A percentile compares a stretch with the other conserved stretches of the same genome.
These are phyloP conservation scores for Schwanniomyces pseudopolymorphus DNA, from an alignment of 805 yeast species.

Conservation along the genomic window DNA sequence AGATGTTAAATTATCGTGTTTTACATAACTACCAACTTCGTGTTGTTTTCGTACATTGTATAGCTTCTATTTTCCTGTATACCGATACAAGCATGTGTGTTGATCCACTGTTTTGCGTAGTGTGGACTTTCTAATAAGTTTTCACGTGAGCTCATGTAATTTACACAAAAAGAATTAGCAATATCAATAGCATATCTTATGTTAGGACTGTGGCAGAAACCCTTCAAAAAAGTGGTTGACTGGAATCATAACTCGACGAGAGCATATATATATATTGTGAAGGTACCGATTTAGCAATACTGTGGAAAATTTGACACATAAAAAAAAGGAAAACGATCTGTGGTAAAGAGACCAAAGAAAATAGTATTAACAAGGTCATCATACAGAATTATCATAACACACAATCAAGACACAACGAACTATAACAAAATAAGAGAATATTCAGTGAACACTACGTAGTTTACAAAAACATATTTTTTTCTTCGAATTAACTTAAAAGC, in stretches of 20 bases:
- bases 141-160: constrained; percentile 2
- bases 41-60: background rate
- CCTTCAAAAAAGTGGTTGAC: background rate
- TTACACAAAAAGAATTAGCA: constrained; percentile 1
- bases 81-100: background rate
- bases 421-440: background rate
- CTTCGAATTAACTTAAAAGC: background rate
- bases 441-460: background rate
- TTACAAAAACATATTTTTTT: background rate
- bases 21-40: background rate
- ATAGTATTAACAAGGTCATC: background rate
- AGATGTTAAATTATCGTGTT: background rate
- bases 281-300: background rate
- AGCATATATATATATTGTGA: background rate
- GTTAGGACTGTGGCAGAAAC: background rate
- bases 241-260: background rate
- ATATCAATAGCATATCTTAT: background rate
- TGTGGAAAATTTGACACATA: background rate
- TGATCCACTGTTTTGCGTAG: background rate
- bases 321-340: background rate
- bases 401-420: background rate
- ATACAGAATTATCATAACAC: background rate
- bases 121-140: background rate
- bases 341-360: background rate
- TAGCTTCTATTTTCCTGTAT: too few species aligned